Evolutionary conservation across 345 rosid genomes (phyloP).

Genomic region (Euphorbia pulcherrima): DNA sequence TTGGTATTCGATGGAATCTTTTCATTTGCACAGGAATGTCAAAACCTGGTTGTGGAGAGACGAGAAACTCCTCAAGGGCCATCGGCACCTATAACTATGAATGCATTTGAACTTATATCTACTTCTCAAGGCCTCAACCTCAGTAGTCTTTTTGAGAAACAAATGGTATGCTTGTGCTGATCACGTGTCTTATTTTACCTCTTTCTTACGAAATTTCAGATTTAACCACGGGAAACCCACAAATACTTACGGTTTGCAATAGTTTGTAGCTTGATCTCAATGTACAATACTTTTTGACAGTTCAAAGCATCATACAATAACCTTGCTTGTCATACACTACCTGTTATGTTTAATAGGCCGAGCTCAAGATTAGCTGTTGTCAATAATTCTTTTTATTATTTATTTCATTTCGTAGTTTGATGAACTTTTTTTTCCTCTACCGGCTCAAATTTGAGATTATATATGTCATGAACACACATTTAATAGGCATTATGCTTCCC

Average conservation of each 20-base stretch:
- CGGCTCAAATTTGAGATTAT: neutral
- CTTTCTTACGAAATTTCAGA: neutral
- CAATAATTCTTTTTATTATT: constrained; percentile 2
- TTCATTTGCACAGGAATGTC: constrained; percentile 47
- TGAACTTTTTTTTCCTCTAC: neutral
- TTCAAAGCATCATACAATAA: neutral
- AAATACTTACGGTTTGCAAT: neutral
- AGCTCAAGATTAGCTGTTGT: neutral
- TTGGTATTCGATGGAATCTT: constrained; percentile 16
- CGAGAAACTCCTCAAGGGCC: constrained; percentile 49
- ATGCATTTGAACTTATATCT: constrained; percentile 96
- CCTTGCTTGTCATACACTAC: neutral
- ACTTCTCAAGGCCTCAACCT: constrained; percentile 98
- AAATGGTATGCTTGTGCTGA: constrained; percentile 52
- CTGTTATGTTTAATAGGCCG: neutral
- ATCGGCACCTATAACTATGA: constrained; percentile 74
- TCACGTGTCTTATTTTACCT: neutral
- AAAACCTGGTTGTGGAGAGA: constrained; percentile 83
- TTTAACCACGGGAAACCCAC: neutral
- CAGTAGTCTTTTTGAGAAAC: constrained; percentile 84
- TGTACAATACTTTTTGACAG: neutral
- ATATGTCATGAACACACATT: constrained; percentile 8
- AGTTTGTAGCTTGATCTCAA: neutral
- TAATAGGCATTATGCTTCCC: constrained; percentile 17
- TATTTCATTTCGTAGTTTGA: neutral